phyloP scores from a whole-genome alignment of 768 basidiomycete species.

The Hericium rajendrae region DNA sequence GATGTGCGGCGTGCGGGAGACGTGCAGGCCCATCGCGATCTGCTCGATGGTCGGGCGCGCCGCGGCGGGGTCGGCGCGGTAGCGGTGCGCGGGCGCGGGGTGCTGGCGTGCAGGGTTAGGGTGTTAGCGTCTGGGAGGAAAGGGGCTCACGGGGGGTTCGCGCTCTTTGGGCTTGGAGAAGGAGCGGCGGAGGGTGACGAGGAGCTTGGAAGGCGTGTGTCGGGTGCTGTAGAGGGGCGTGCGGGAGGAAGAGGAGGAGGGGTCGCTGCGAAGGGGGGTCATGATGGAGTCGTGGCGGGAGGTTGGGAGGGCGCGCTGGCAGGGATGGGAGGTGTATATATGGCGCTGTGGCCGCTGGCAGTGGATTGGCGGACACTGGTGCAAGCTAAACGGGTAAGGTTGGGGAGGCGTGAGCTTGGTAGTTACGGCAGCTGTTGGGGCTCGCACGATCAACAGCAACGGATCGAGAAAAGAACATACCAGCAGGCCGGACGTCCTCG shows the following conservation, averaged over 20 bases:
- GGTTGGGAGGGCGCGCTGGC: not conserved
- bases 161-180: not conserved
- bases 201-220: not conserved
- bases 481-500: too few species aligned
- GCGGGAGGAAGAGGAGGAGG: not conserved
- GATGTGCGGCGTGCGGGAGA: slow-evolving; percentile 68
- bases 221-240: not conserved
- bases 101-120: not conserved
- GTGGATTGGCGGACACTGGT: not conserved
- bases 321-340: not conserved
- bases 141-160: not conserved
- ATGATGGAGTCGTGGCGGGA: not conserved
- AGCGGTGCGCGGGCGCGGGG: slow-evolving; percentile 12
- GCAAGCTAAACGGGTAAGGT: not conserved
- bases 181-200: not conserved
- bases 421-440: not conserved
- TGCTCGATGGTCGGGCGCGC: slow-evolving; percentile 57
- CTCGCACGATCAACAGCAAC: not conserved
- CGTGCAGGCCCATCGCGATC: slow-evolving; percentile 73
- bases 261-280: not conserved
- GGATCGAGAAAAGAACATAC: too few species aligned
- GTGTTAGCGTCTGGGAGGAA: not conserved
- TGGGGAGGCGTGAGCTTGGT: not conserved
- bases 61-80: slow-evolving; percentile 31
- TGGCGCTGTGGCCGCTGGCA: not conserved